Evolutionary conservation across 2,329 filamentous ascomycete genomes (phyloP), one percentile per base, ranked within the genome.

Genomic region (Apiospora pterosperma): DNA sequence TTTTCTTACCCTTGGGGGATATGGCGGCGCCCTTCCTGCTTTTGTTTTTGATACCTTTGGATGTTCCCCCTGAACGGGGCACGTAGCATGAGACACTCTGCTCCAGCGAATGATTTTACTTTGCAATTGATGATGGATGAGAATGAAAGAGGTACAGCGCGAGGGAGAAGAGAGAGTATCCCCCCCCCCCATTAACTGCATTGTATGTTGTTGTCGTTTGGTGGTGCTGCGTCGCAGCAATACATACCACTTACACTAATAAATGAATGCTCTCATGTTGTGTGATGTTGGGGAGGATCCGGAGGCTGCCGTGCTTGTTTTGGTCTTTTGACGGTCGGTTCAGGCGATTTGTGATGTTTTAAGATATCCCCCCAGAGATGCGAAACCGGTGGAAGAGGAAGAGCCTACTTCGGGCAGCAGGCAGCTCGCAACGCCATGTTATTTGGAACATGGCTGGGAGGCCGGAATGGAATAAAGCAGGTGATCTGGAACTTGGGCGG

Each of bases 171-270:
- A 55, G 28, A 52, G 25, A 21, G 39, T 16, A 38, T 38, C 42
- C 12, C 42, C 16, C 19, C 8, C 25, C 48, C 48, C 48, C 48
- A 25, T 55, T 25, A 55, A 55, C 48, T 55, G 28, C 48, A n/a
- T 55, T 34, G 42, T 19, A 21, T 55, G 5, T n/a, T 48, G 23
- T 48, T 55, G 48, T 34, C 48, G 28, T 55, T 55, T 55, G n/a
- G 48, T 55, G 48, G 48, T 34, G 48, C 48, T 55, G 48, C 28
- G 3, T 34, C 11, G 48, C 48, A 34, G 48, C 28, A 55, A 55
- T 55, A 55, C 48, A 55, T 55, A n/a, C 48, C 48, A 55, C 48
- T 55, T 55, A 34, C 48, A 55, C 48, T 55, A 55, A 55, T 55
- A 31, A 55, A 55, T n/a, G 19, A 55, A n/a, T 55, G 48, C 48